These are phyloP conservation scores for Podaxis sp. DNA, from an alignment of 768 basidiomycete genomes.

Conservation along the genomic window DNA sequence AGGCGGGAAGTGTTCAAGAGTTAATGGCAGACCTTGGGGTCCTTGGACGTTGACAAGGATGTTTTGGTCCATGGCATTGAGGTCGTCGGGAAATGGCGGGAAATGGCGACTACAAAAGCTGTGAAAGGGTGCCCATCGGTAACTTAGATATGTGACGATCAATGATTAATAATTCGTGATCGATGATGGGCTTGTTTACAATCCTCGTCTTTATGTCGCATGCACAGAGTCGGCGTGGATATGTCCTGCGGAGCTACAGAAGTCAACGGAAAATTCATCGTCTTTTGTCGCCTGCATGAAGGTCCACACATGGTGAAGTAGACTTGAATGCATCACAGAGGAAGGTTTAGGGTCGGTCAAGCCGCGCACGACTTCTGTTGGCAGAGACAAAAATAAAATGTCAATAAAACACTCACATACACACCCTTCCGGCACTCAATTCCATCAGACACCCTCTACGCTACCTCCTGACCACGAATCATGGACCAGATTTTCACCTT, in stretches of 20 bases:
- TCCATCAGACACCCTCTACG: not conserved
- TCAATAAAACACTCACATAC: not conserved
- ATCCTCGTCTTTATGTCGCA: too few relatives aligned
- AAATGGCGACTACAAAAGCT: not conserved
- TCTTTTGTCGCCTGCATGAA: too few relatives aligned
- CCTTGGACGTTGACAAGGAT: not conserved
- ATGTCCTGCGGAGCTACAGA: too few relatives aligned
- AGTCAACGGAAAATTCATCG: too few relatives aligned
- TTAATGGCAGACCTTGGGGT: not conserved
- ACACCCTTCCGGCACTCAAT: not conserved
- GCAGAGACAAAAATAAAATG: too few relatives aligned
- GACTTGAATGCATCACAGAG: too few relatives aligned
- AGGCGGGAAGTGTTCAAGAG: not conserved
- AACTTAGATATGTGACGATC: not conserved
- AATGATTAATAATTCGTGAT: too few relatives aligned
- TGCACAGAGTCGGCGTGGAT: too few relatives aligned
- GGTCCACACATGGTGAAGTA: too few relatives aligned
- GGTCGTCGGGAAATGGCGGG: not conserved
- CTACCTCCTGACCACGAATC: not conserved
- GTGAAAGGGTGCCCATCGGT: not conserved
- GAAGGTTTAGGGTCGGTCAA: too few relatives aligned
- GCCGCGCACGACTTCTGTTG: too few relatives aligned
- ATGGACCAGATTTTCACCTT: conserved; percentile 25
- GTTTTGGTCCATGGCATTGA: not conserved
- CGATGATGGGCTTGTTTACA: too few relatives aligned